phyloP scores from a whole-genome alignment of 2,329 filamentous ascomycete species.

The Stemphylium beticola region DNA sequence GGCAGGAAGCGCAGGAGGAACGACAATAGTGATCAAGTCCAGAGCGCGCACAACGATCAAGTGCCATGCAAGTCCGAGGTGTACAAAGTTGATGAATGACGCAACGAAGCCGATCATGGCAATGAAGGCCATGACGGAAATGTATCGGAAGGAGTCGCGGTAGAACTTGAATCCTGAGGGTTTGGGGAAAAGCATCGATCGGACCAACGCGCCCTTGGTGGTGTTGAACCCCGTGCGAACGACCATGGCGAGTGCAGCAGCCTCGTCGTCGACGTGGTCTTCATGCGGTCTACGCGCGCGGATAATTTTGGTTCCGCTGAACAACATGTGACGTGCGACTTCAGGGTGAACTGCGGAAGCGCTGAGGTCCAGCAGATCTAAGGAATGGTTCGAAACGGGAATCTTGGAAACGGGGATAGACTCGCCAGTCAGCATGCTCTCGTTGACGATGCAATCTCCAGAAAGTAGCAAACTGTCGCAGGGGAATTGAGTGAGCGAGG shows the following conservation, averaged over 20 bases:
- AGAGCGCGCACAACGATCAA: slow-evolving; percentile 90
- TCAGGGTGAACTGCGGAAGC: slow-evolving; percentile 84
- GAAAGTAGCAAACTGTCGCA: slow-evolving; percentile 90
- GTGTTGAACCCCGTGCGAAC: slow-evolving; percentile 96
- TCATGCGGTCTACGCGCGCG: slow-evolving; percentile 88
- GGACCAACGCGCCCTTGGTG: slow-evolving; percentile 92
- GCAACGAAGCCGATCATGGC: slow-evolving; percentile 86
- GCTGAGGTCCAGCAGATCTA: slow-evolving; percentile 77
- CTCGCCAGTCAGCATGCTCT: slow-evolving; percentile 98
- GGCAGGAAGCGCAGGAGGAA: slow-evolving; percentile 91
- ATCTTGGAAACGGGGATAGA: slow-evolving; percentile 95
- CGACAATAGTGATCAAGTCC: slow-evolving; percentile 96
- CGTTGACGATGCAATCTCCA: slow-evolving; percentile 97
- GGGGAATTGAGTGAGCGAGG: slow-evolving; percentile 83
- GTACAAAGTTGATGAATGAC: slow-evolving; percentile 92
- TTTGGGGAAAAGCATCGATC: slow-evolving; percentile 98
- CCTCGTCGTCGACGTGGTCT: slow-evolving; percentile 83
- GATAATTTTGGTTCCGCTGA: slow-evolving; percentile 94
- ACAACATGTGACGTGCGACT: slow-evolving; percentile 87
- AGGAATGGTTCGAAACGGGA: slow-evolving; percentile 79
- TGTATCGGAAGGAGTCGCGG: slow-evolving; percentile 95
- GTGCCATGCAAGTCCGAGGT: slow-evolving; percentile 82
- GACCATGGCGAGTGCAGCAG: slow-evolving; percentile 88
- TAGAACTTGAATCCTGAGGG: slow-evolving; percentile 99
- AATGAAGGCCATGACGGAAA: slow-evolving; percentile 91